These are phyloP conservation scores for Haplosporangium sp. DNA, from an alignment of 371 early-diverging fungal species.

Conservation along the genomic window DNA sequence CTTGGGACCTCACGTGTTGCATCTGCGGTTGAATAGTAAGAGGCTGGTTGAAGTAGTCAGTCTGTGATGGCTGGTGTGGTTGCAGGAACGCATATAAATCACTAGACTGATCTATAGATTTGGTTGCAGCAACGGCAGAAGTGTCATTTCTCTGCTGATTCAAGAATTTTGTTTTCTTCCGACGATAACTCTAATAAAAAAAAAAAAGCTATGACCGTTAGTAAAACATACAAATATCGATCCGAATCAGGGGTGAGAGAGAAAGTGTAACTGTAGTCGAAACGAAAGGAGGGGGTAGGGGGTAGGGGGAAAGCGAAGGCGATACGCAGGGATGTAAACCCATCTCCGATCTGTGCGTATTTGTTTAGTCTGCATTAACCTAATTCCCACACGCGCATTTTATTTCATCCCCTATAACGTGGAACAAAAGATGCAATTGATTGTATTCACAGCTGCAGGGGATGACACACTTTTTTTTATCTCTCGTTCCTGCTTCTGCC, in stretches of 20 bases:
- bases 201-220: background rate
- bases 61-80: conserved; percentile 8
- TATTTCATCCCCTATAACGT: too few species aligned
- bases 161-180: conserved; percentile 11
- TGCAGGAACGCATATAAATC: conserved; percentile 11
- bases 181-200: conserved; percentile 22
- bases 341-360: too few species aligned
- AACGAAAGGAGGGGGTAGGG: background rate
- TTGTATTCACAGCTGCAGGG: too few species aligned
- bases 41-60: background rate
- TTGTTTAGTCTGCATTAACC: too few species aligned
- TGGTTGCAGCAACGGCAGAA: background rate
- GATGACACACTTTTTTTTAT: too few species aligned
- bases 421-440: too few species aligned
- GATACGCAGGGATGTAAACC: background rate
- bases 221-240: background rate
- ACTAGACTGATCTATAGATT: background rate
- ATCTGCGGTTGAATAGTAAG: background rate
- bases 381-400: too few species aligned
- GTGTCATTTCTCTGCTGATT: conserved; percentile 5
- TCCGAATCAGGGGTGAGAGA: background rate
- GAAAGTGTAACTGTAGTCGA: background rate
- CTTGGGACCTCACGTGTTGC: conserved; percentile 21
- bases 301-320: background rate
- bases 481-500: too few species aligned